Evolutionary conservation across 2,329 filamentous ascomycete species (phyloP).

Genomic region (Aspergillus sp.): DNA sequence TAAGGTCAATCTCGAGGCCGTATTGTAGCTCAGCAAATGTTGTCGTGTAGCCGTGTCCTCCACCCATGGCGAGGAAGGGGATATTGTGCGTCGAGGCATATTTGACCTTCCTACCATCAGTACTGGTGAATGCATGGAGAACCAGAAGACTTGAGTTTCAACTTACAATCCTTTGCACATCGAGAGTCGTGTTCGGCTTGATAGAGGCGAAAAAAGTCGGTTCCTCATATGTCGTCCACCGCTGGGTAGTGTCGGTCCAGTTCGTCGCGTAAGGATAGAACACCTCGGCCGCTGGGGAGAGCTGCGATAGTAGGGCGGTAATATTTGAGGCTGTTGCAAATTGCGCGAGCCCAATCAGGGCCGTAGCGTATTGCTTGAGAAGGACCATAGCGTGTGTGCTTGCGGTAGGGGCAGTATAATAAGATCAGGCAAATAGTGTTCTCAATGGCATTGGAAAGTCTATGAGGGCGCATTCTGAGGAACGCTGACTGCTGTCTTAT

Average conservation of each 20-base stretch:
- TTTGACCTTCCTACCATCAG: not conserved
- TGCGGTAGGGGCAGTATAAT: too few species aligned
- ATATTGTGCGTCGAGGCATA: not conserved
- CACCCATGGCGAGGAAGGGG: conserved; percentile 1
- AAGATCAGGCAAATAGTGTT: too few species aligned
- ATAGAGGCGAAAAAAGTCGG: conserved; percentile 1
- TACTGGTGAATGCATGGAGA: not conserved
- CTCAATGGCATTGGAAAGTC: too few species aligned
- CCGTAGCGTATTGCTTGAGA: too few species aligned
- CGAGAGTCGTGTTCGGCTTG: not conserved
- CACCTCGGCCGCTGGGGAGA: not conserved
- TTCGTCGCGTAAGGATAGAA: not conserved
- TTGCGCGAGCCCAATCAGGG: too few species aligned
- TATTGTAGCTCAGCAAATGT: not conserved
- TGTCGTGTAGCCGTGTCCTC: conserved; percentile 3
- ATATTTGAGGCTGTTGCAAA: too few species aligned
- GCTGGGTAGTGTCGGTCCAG: not conserved
- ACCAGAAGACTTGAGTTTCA: not conserved
- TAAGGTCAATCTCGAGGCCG: conserved; percentile 10
- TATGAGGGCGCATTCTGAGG: too few species aligned
- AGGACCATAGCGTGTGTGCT: too few species aligned
- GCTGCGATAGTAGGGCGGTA: not conserved
- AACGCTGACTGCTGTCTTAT: too few species aligned
- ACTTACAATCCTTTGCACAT: conserved; percentile 2
- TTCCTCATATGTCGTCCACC: not conserved